Conservation (phyloP, 1,284 basidiomycete genomes). For the Coniferiporia sulphurascens region DNA sequence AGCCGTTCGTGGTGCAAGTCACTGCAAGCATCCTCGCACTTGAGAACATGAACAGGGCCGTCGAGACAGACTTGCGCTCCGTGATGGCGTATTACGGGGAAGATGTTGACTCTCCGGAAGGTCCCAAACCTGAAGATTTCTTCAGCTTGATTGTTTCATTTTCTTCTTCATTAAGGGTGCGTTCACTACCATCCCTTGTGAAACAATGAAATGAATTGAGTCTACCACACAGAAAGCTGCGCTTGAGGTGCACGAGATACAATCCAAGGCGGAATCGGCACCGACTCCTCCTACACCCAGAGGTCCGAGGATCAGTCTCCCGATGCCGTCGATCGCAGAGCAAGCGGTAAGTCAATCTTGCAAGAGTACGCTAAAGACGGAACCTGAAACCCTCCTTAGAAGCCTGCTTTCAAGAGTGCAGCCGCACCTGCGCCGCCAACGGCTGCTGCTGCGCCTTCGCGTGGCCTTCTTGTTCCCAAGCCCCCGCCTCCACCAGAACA, state of each 20-base stretch:
- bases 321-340: not conserved
- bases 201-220: too few relatives aligned
- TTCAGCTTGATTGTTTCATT: constrained; percentile 73
- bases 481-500: constrained; percentile 30
- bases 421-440: not conserved
- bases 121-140: constrained; percentile 73
- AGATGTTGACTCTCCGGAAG: constrained; percentile 43
- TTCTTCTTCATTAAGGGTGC: constrained; percentile 65
- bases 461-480: not conserved
- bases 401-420: not conserved
- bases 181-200: constrained; percentile 17
- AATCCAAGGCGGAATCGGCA: constrained; percentile 33
- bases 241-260: constrained; percentile 59
- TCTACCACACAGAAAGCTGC: constrained; percentile 70
- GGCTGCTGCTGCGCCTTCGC: not conserved
- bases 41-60: constrained; percentile 49
- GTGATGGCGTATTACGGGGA: constrained; percentile 74
- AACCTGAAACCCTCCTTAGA: not conserved
- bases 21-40: constrained; percentile 55
- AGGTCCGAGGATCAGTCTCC: not conserved
- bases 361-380: not conserved
- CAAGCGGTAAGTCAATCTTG: not conserved
- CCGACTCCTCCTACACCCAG: constrained; percentile 11
- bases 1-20: constrained; percentile 57
- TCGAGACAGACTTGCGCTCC: constrained; percentile 56